These are phyloP conservation scores for Boletus barrowsii DNA, from an alignment of 768 basidiomycete genomes.

Conservation along the genomic window DNA sequence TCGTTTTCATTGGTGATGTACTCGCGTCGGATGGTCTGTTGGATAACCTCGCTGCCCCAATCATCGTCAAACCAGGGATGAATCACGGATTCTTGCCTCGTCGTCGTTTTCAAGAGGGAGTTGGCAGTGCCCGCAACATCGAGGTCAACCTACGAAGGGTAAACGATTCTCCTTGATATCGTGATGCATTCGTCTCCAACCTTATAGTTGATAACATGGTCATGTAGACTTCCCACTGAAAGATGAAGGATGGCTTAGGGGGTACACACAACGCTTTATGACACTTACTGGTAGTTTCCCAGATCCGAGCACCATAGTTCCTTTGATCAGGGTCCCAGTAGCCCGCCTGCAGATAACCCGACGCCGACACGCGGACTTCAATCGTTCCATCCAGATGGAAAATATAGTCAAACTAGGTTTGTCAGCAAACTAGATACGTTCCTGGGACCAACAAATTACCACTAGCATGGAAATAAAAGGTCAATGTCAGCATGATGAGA, in stretches of 20 bases:
- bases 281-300: conserved; percentile 50
- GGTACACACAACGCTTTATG: neutral
- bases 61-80: conserved; percentile 58
- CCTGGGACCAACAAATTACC: conserved; percentile 19
- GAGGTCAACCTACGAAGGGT: conserved; percentile 50
- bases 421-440: conserved; percentile 3
- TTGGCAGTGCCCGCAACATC: conserved; percentile 60
- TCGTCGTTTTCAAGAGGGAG: conserved; percentile 50
- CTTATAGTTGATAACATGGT: conserved; percentile 66
- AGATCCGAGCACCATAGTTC: conserved; percentile 53
- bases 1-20: conserved; percentile 52
- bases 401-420: conserved; percentile 57
- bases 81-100: conserved; percentile 45
- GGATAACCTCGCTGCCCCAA: conserved; percentile 54
- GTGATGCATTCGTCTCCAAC: conserved; percentile 19
- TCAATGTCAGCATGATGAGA: neutral
- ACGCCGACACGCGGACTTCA: conserved; percentile 65
- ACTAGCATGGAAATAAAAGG: conserved; percentile 19
- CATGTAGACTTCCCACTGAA: conserved; percentile 62
- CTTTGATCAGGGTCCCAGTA: conserved; percentile 51
- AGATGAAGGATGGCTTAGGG: neutral
- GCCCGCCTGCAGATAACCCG: conserved; percentile 66
- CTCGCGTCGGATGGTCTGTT: conserved; percentile 48
- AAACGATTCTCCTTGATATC: neutral
- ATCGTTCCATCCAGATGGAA: conserved; percentile 67